These are phyloP conservation scores for Pichia paraexigua DNA, from an alignment of 805 yeast species.

Conservation along the genomic window DNA sequence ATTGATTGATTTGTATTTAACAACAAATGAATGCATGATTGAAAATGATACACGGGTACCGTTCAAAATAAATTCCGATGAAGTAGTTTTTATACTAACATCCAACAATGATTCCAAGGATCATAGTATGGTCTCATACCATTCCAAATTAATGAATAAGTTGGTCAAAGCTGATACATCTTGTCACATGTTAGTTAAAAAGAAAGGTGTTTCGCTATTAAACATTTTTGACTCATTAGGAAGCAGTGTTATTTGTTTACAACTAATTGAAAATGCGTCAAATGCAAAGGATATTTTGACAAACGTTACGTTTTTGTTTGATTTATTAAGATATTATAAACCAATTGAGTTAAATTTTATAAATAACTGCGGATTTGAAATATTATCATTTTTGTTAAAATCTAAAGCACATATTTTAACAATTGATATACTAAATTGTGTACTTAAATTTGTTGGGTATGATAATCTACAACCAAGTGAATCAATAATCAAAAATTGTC, in stretches of 20 bases:
- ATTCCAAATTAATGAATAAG: neutral
- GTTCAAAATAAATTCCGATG: neutral
- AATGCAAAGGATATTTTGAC: conserved; percentile 28
- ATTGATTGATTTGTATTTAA: neutral
- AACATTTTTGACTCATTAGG: conserved; percentile 37
- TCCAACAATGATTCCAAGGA: neutral
- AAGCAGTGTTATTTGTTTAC: conserved; percentile 40
- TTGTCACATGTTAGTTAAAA: conserved; percentile 4
- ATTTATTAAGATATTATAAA: conserved; percentile 33
- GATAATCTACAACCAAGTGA: conserved; percentile 41
- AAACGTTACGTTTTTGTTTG: conserved; percentile 35
- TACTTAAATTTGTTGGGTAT: conserved; percentile 51
- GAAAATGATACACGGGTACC: neutral
- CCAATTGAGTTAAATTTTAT: conserved; percentile 54
- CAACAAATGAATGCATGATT: neutral
- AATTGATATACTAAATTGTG: conserved; percentile 38
- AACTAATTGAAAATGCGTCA: conserved; percentile 37
- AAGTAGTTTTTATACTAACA: neutral
- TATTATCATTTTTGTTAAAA: conserved; percentile 45
- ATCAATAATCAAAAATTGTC: conserved; percentile 47
- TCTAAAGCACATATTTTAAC: conserved; percentile 34
- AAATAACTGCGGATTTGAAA: conserved; percentile 50
- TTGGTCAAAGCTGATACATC: neutral
- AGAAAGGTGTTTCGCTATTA: conserved; percentile 13
- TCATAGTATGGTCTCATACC: neutral